These are phyloP conservation scores for Lyophyllum shimeji DNA, from an alignment of 768 basidiomycete species.

Conservation along the genomic window DNA sequence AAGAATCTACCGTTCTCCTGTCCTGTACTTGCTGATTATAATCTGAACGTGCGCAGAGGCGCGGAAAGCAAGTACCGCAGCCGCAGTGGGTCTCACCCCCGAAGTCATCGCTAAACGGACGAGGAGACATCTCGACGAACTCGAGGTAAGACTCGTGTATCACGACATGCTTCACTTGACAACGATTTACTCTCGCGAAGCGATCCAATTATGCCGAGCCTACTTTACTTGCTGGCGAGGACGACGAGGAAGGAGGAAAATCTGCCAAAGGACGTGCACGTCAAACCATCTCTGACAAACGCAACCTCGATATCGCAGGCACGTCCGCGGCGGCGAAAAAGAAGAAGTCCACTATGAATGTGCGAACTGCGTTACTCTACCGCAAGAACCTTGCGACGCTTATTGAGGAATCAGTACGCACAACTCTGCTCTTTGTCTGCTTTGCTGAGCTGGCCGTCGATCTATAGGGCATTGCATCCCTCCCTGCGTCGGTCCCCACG, in stretches of 20 bases:
- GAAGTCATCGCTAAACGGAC: constrained; percentile 77
- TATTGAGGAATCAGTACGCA: constrained; percentile 77
- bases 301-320: constrained; percentile 49
- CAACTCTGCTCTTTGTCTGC: neutral
- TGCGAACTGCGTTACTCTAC: constrained; percentile 79
- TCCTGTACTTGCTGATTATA: neutral
- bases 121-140: constrained; percentile 77
- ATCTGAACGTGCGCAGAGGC: constrained; percentile 33
- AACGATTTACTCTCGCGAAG: constrained; percentile 34
- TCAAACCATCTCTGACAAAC: constrained; percentile 79
- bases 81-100: constrained; percentile 46
- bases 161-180: constrained; percentile 4
- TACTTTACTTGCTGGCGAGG: constrained; percentile 44
- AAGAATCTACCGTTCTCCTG: constrained; percentile 18
- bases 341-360: constrained; percentile 81
- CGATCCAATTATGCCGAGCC: constrained; percentile 78
- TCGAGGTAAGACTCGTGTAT: constrained; percentile 56
- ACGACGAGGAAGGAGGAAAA: constrained; percentile 45
- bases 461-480: constrained; percentile 54
- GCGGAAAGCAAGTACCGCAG: constrained; percentile 46
- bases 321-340: constrained; percentile 52
- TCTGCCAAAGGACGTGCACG: constrained; percentile 67
- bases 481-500: constrained; percentile 54
- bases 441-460: neutral
- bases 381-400: constrained; percentile 74